Conservation (phyloP, 2,329 filamentous ascomycete species). For the Ophiocordyceps camponoti-saundersi region DNA sequence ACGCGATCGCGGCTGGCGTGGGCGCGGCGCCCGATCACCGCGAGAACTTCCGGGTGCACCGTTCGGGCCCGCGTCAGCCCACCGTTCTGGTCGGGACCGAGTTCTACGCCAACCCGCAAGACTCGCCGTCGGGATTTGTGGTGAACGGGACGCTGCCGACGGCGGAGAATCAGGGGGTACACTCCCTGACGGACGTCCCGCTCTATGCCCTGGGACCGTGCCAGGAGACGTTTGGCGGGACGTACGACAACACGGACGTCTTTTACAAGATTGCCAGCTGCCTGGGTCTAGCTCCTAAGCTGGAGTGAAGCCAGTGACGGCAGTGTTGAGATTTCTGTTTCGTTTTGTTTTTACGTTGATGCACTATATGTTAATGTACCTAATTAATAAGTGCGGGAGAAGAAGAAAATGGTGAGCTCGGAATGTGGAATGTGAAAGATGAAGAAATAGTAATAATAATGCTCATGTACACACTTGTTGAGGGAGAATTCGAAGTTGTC, state of each 20-base stretch:
- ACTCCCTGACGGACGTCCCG: conserved; percentile 62
- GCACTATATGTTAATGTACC: too few relatives aligned
- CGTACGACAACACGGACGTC: conserved; percentile 54
- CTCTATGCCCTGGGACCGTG: conserved; percentile 68
- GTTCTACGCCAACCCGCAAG: conserved; percentile 51
- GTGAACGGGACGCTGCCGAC: conserved; percentile 61
- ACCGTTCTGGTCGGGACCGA: conserved; percentile 37
- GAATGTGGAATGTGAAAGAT: too few relatives aligned
- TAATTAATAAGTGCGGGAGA: too few relatives aligned
- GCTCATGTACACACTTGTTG: too few relatives aligned
- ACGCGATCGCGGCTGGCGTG: conserved; percentile 59
- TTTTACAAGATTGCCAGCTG: conserved; percentile 61
- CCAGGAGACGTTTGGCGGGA: conserved; percentile 57
- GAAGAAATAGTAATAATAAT: too few relatives aligned
- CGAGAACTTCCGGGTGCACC: conserved; percentile 60
- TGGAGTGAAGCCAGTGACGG: too few relatives aligned
- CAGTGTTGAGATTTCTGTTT: too few relatives aligned
- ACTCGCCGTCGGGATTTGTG: conserved; percentile 49
- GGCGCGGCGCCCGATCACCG: conserved; percentile 57
- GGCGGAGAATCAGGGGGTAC: conserved; percentile 48
- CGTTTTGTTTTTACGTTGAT: too few relatives aligned
- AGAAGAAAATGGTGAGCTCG: too few relatives aligned
- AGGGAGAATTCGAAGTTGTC: too few relatives aligned
- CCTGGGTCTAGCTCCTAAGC: conserved; percentile 32
- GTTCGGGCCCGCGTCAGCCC: conserved; percentile 43